Conservation (phyloP, 495 filamentous ascomycete species). For the Lasiosphaeriaceae sp. region DNA sequence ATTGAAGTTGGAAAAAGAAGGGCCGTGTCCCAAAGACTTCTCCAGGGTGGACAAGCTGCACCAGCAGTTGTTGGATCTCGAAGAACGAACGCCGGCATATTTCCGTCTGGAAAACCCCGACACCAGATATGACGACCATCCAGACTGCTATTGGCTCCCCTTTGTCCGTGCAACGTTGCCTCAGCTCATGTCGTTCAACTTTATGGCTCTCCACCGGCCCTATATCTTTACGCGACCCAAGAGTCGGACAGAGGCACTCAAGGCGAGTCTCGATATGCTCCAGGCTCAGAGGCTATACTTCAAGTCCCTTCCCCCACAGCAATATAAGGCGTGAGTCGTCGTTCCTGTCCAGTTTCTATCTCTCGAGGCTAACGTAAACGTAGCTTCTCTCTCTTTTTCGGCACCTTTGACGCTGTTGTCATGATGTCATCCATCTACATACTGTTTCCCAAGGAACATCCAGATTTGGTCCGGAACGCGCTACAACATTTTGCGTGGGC, state of each 20-base stretch:
- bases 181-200: constrained; percentile 46
- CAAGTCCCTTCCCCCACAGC: constrained; percentile 41
- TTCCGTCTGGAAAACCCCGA: constrained; percentile 53
- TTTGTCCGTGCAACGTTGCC: constrained; percentile 42
- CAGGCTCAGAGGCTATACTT: constrained; percentile 51
- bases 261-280: constrained; percentile 53
- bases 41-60: constrained; percentile 51
- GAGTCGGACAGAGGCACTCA: constrained; percentile 49
- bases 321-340: constrained; percentile 47
- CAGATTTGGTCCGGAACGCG: constrained; percentile 36
- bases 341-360: constrained; percentile 2
- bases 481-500: constrained; percentile 51
- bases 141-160: constrained; percentile 51
- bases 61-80: constrained; percentile 43
- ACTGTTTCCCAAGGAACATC: constrained; percentile 46
- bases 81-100: constrained; percentile 45
- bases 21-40: constrained; percentile 49
- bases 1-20: constrained; percentile 47
- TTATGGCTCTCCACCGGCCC: constrained; percentile 59
- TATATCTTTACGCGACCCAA: constrained; percentile 57
- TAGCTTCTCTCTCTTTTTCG: constrained; percentile 49
- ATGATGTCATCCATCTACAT: constrained; percentile 58
- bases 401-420: constrained; percentile 60
- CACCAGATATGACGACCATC: constrained; percentile 46
- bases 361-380: background rate